Conservation (phyloP, 2,329 filamentous ascomycete genomes). For the Graphiopsis chlorocephala region DNA sequence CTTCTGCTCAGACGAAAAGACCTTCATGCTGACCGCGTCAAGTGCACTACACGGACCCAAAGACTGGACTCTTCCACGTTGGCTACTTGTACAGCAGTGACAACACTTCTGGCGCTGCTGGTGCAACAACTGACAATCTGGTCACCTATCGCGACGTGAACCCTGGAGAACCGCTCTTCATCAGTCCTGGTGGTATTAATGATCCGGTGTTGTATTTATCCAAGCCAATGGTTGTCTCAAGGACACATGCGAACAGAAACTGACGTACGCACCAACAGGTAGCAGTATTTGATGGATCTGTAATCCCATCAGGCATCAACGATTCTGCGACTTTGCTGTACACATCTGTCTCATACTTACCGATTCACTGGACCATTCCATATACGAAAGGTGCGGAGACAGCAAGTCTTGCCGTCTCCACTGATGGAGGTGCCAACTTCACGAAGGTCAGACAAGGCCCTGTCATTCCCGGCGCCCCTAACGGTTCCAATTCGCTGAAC, state of each 20-base stretch:
- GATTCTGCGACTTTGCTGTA: conserved; percentile 46
- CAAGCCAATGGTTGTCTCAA: not conserved
- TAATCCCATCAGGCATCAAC: conserved; percentile 45
- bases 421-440: conserved; percentile 38
- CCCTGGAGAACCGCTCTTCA: conserved; percentile 27
- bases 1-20: no score
- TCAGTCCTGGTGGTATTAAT: conserved; percentile 40
- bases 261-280: conserved; percentile 20
- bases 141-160: conserved; percentile 42
- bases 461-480: conserved; percentile 40
- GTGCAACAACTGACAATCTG: conserved; percentile 43
- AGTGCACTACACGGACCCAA: conserved; percentile 47
- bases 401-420: conserved; percentile 40
- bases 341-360: conserved; percentile 45
- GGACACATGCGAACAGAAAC: not conserved
- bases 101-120: conserved; percentile 21
- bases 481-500: conserved; percentile 33
- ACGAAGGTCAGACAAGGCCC: conserved; percentile 40
- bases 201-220: conserved; percentile 35
- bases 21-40: conserved; percentile 16
- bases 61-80: conserved; percentile 45
- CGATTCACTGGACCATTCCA: conserved; percentile 47
- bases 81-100: conserved; percentile 39
- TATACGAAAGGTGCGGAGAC: conserved; percentile 49
- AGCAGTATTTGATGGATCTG: conserved; percentile 47